Evolutionary conservation across 148 eudicot species (phyloP).

Genomic region (Chenopodium formosanum): DNA sequence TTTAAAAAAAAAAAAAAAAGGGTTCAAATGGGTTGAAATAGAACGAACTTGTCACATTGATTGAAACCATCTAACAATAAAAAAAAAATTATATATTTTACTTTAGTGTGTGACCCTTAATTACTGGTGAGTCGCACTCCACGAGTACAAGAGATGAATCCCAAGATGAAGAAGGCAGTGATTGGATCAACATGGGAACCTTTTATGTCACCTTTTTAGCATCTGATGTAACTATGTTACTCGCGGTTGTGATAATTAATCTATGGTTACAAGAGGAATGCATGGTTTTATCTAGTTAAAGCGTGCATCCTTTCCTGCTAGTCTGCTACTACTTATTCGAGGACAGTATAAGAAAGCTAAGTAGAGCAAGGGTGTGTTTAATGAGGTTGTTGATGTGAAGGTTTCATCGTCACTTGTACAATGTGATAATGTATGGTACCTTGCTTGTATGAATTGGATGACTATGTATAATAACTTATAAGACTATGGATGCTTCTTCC

Average conservation of each 20-base stretch:
- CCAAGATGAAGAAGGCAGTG: not conserved
- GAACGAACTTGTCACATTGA: too few species aligned
- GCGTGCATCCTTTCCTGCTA: not conserved
- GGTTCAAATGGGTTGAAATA: too few species aligned
- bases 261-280: conserved; percentile 8
- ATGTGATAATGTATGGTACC: not conserved
- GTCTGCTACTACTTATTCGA: not conserved
- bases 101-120: too few species aligned
- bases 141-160: not conserved
- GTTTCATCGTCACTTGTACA: not conserved
- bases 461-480: not conserved
- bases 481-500: not conserved
- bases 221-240: conserved; percentile 4
- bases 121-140: not conserved
- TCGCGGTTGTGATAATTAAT: not conserved
- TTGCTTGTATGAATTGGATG: not conserved
- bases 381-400: not conserved
- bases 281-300: conserved; percentile 12
- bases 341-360: not conserved
- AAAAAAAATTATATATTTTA: too few species aligned
- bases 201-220: conserved; percentile 8
- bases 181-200: conserved; percentile 4
- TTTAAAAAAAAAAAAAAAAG: too few species aligned
- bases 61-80: too few species aligned
- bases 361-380: not conserved